phyloP scores from a whole-genome alignment of 768 basidiomycete species.

The Naganishia friedmannii region DNA sequence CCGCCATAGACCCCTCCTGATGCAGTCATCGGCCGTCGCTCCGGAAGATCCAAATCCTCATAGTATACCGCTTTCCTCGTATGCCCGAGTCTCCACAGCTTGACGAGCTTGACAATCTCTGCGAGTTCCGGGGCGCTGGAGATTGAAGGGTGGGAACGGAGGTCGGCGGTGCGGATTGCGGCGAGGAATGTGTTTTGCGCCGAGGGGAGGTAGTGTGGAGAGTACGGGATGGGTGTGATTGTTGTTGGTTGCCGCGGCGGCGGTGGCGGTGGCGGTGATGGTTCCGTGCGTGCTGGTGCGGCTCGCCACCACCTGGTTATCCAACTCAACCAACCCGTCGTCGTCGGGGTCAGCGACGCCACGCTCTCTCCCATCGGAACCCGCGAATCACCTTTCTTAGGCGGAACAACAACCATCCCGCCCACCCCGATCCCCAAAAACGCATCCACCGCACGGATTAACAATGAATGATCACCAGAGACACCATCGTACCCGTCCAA shows the following conservation, averaged over 20 bases:
- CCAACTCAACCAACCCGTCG: too few relatives aligned
- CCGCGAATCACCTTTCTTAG: not conserved
- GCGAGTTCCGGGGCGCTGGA: not conserved
- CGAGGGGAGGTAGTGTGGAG: conserved; percentile 23
- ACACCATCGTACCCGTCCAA: conserved; percentile 30
- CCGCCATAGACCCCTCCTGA: conserved; percentile 29
- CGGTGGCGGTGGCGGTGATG: not conserved
- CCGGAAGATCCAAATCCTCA: conserved; percentile 28
- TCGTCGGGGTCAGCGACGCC: too few relatives aligned
- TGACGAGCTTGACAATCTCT: conserved; percentile 16
- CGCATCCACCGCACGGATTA: conserved; percentile 30
- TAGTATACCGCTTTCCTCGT: conserved; percentile 31
- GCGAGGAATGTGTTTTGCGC: conserved; percentile 23
- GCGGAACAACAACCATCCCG: not conserved
- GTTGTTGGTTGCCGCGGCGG: not conserved
- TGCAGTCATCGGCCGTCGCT: conserved; percentile 31
- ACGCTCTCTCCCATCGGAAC: too few relatives aligned
- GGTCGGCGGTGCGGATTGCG: conserved; percentile 21
- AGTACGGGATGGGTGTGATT: conserved; percentile 26
- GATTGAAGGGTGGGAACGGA: conserved; percentile 11
- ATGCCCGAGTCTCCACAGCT: conserved; percentile 29
- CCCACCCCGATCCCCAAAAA: conserved; percentile 25
- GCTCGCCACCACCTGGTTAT: not conserved
- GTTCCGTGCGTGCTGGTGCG: not conserved
- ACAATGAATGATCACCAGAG: conserved; percentile 28